These are phyloP conservation scores for Excoecaria cochinchinensis DNA, from an alignment of 345 rosid genomes.

Conservation along the genomic window DNA sequence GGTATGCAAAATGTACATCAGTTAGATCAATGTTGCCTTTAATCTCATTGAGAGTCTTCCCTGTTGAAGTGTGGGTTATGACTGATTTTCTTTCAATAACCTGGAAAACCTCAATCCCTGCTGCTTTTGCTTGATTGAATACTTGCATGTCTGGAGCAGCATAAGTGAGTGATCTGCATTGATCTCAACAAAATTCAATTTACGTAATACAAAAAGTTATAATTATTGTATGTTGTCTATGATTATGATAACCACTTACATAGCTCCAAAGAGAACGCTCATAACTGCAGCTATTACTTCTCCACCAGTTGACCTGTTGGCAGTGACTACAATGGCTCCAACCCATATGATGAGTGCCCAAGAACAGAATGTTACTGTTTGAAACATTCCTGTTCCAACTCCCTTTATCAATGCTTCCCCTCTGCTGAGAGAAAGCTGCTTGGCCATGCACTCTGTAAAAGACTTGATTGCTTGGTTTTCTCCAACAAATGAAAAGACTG, in stretches of 20 bases:
- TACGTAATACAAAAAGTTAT: neutral
- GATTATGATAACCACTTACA: constrained; percentile 32
- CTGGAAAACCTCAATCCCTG: constrained; percentile 52
- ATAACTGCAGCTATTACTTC: constrained; percentile 54
- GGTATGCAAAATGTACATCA: constrained; percentile 50
- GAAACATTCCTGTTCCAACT: constrained; percentile 60
- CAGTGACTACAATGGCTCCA: constrained; percentile 50
- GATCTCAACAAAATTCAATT: neutral
- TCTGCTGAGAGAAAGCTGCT: constrained; percentile 42
- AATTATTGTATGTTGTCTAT: neutral
- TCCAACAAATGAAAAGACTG: constrained; percentile 62
- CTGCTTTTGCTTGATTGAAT: constrained; percentile 67
- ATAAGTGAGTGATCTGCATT: constrained; percentile 54
- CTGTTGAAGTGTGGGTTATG: constrained; percentile 32
- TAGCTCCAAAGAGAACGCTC: constrained; percentile 66
- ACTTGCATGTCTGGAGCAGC: constrained; percentile 72
- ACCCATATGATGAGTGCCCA: constrained; percentile 64
- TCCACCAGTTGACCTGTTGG: constrained; percentile 47
- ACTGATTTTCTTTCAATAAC: constrained; percentile 46
- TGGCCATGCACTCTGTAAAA: constrained; percentile 47
- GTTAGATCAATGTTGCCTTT: constrained; percentile 48
- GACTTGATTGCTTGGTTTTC: constrained; percentile 43
- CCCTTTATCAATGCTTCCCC: constrained; percentile 64
- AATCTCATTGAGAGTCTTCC: constrained; percentile 25
- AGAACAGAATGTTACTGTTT: constrained; percentile 50